Evolutionary conservation across 108 stramenopile species (phyloP), one percentile per base, ranked within the genome.

Genomic region (Discostella stelligeroides): DNA sequence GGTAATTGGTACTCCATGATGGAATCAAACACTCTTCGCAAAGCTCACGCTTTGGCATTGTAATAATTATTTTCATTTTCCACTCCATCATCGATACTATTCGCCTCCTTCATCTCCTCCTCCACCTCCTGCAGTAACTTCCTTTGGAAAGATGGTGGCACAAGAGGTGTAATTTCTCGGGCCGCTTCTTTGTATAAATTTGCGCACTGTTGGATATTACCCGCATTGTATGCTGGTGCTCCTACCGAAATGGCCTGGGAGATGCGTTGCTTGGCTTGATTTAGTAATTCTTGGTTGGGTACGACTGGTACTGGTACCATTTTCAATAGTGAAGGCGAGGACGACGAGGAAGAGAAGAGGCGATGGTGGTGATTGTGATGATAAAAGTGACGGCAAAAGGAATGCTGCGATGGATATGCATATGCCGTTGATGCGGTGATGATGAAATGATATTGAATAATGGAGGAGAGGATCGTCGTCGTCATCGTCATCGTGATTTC

Each of bases 221-320:
- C 84, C 15, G 81, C 49, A 29, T 84, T 84, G 77, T 84, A 84
- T 10, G 81, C 81, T 29, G 84, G 81, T 54, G 84, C 81, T 14
- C 84, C 84, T 2, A 70, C 60, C 7, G 84, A 82, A 40, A 84
- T 84, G 7, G 84, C 84, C 11, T 70, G 27, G 10, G 63, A 54
- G 45, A 76, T 76, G 6, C 37, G 64, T 57, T 72, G 70, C 42
- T 76, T 76, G 24, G 57, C 57, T 18, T 37, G 14, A 28, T 39
- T 37, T 7, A 58, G 34, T n/a, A n/a, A n/a, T 4, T 38, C n/a
- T 37, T 58, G 18, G 39, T 20, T 18, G 37, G 57, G 38, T 21
- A 24, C 21, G 49, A 8, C 21, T 7, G 4, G 49, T 14, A 8
- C 7, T 9, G 57, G n/a, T 4, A 58, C n/a, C 20, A 58, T 58